phyloP scores from a whole-genome alignment of 805 yeast genomes.

The Starmera pachycereana region DNA sequence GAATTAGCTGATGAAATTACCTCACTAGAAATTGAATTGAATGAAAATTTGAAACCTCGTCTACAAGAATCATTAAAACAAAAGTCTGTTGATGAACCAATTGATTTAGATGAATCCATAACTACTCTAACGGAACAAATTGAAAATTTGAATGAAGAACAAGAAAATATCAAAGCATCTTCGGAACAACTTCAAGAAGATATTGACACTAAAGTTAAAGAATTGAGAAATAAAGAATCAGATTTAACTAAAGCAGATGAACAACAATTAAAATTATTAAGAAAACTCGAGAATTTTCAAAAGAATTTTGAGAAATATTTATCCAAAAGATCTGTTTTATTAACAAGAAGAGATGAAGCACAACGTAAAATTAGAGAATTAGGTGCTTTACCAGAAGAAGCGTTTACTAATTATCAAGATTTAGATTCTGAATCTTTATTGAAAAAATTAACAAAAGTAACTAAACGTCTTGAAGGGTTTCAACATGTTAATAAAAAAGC shows the following conservation, averaged over 20 bases:
- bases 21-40: constrained; percentile 41
- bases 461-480: constrained; percentile 48
- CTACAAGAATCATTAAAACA: constrained; percentile 26
- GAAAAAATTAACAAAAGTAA: constrained; percentile 39
- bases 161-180: constrained; percentile 17
- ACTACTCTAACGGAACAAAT: constrained; percentile 11
- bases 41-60: constrained; percentile 48
- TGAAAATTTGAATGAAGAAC: constrained; percentile 21
- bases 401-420: constrained; percentile 41
- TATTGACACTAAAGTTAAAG: constrained; percentile 9
- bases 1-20: constrained; percentile 38
- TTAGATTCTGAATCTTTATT: constrained; percentile 43
- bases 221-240: constrained; percentile 24
- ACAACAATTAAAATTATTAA: constrained; percentile 42
- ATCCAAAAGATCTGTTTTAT: constrained; percentile 49
- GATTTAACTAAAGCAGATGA: constrained; percentile 41
- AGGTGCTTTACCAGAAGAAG: constrained; percentile 87
- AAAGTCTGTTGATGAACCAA: constrained; percentile 7
- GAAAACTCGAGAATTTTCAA: constrained; percentile 49
- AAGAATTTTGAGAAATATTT: constrained; percentile 55
- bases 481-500: constrained; percentile 86
- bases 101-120: constrained; percentile 11
- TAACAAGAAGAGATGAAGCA: constrained; percentile 58
- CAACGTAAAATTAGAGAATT: constrained; percentile 66
- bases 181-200: constrained; percentile 18